Percentiles rank a stretch among this genome's conserved stretches.
Evolutionary conservation across 2,329 filamentous ascomycete species (phyloP).

Genomic region (Alternaria infectoria): DNA sequence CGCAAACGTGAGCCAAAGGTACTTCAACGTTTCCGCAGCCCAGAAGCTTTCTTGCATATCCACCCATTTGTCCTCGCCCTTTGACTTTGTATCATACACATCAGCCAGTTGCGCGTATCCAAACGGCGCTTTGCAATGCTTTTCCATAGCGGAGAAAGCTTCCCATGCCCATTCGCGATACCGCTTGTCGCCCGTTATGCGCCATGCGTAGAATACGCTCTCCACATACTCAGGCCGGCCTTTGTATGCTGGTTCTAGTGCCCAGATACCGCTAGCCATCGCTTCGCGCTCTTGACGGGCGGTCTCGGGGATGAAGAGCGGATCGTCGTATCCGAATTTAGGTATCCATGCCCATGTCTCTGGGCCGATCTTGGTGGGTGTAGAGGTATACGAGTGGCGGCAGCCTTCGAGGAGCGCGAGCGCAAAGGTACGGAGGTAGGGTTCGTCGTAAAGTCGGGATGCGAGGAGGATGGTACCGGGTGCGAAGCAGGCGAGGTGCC

Average conservation of each 20-base stretch:
- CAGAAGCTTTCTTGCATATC: constrained; percentile 50
- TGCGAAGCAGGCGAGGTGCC: constrained; percentile 51
- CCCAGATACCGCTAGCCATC: constrained; percentile 42
- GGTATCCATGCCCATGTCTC: constrained; percentile 50
- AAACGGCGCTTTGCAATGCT: constrained; percentile 47
- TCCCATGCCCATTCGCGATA: constrained; percentile 54
- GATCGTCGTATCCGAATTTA: constrained; percentile 42
- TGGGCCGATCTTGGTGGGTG: constrained; percentile 48
- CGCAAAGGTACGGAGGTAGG: constrained; percentile 44
- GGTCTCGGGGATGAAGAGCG: constrained; percentile 36
- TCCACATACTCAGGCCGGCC: constrained; percentile 51
- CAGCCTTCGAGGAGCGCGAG: constrained; percentile 51
- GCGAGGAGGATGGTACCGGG: constrained; percentile 50
- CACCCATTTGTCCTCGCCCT: constrained; percentile 36
- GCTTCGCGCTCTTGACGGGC: constrained; percentile 39
- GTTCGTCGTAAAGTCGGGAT: constrained; percentile 40
- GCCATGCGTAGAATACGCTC: constrained; percentile 50
- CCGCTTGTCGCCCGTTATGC: constrained; percentile 48
- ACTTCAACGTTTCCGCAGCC: constrained; percentile 52
- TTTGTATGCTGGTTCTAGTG: constrained; percentile 39
- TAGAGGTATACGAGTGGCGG: constrained; percentile 46
- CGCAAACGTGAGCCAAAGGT: constrained; percentile 49
- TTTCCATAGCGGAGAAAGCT: constrained; percentile 46
- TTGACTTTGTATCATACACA: constrained; percentile 34
- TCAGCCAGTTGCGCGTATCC: constrained; percentile 49